Percentiles rank a stretch among this genome's conserved stretches.
phyloP scores from a whole-genome alignment of 345 rosid genomes.

The Eucalyptus sideroxylon region DNA sequence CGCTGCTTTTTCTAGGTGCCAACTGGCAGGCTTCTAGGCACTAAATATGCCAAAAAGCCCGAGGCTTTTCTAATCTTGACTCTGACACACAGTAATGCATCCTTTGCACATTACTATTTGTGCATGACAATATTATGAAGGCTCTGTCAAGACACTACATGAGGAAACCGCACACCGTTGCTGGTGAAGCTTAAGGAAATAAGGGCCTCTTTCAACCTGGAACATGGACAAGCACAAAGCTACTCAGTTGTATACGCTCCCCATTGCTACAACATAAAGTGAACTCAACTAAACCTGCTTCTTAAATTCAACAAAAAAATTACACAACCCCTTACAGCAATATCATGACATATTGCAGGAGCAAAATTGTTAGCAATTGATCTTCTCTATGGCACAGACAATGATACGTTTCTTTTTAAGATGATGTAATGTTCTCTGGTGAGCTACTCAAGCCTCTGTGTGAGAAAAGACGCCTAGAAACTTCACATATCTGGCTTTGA shows the following conservation, averaged over 20 bases:
- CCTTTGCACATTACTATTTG: not conserved
- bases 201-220: not conserved
- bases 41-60: not conserved
- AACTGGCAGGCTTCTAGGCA: not conserved
- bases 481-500: not conserved
- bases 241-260: not conserved
- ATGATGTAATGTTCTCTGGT: not conserved
- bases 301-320: not conserved
- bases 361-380: not conserved
- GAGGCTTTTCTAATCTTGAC: not conserved
- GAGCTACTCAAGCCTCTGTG: not conserved
- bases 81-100: not conserved
- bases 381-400: not conserved
- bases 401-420: not conserved
- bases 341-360: not conserved
- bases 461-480: not conserved
- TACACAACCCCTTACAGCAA: not conserved
- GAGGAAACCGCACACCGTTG: not conserved
- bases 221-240: not conserved
- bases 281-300: not conserved
- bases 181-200: not conserved
- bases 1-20: not conserved
- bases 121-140: not conserved
- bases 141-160: not conserved
- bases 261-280: not conserved